Percentiles rank a stretch among this genome's conserved stretches.
phyloP scores from a whole-genome alignment of 2,329 filamentous ascomycete genomes.

The Microdochium trichocladiopsis region DNA sequence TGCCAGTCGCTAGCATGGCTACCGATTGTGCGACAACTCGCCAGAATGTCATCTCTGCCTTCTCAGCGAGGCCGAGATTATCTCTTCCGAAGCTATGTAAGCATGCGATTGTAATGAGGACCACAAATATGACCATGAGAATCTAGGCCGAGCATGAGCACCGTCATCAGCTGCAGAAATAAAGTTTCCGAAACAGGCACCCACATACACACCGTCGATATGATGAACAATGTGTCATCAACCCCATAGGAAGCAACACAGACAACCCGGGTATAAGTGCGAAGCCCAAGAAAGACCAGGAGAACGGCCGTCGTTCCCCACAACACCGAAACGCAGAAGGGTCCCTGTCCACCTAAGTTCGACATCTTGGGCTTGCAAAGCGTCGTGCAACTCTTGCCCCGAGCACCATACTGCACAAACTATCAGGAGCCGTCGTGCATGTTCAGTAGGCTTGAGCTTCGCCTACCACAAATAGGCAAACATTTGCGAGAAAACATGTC shows the following conservation, averaged over 20 bases:
- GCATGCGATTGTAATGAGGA: slow-evolving; percentile 2
- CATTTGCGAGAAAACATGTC: no score
- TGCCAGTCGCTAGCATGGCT: slow-evolving; percentile 4
- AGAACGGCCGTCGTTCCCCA: slow-evolving; percentile 15
- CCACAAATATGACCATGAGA: slow-evolving; percentile 3
- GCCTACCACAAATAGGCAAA: no score
- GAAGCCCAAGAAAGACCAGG: slow-evolving; percentile 13
- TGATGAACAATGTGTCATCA: slow-evolving; percentile 26
- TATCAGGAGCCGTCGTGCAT: no score
- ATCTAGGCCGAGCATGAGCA: slow-evolving; percentile 1
- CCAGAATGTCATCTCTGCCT: slow-evolving; percentile 2
- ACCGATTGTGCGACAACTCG: slow-evolving; percentile 5
- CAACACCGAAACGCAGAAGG: slow-evolving; percentile 10
- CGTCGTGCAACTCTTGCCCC: no score
- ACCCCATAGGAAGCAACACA: slow-evolving; percentile 20
- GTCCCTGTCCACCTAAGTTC: slow-evolving; percentile 3
- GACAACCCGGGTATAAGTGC: slow-evolving; percentile 14
- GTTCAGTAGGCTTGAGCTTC: no score
- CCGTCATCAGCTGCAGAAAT: no score
- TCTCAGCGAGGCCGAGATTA: neutral
- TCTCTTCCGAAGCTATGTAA: slow-evolving; percentile 6
- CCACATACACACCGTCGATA: no score
- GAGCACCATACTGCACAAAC: no score
- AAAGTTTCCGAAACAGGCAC: neutral
- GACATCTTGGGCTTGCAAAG: no score